Evolutionary conservation across 202 grass and related monocot genomes (phyloP).

Genomic region (Alloteropsis angusta): DNA sequence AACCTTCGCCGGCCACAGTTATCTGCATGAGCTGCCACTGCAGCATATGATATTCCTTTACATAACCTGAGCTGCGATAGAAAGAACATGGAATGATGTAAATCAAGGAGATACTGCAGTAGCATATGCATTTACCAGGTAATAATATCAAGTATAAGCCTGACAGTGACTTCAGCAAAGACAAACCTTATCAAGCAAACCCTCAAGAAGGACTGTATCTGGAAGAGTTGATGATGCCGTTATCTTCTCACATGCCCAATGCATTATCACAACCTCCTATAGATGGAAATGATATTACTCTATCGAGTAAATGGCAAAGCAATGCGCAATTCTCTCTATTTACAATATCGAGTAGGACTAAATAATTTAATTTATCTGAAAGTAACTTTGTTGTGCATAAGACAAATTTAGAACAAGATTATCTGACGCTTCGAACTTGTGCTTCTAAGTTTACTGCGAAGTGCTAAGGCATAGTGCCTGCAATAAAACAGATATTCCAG

Average conservation of each 20-base stretch:
- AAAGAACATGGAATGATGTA: conserved; percentile 12
- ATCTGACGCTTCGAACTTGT: conserved; percentile 3
- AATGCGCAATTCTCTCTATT: background rate
- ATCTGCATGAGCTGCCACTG: conserved; percentile 96
- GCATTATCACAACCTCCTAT: conserved; percentile 98
- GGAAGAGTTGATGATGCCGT: conserved; percentile 70
- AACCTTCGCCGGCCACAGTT: conserved; percentile 68
- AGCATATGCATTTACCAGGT: conserved; percentile 4
- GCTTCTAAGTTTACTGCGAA: background rate
- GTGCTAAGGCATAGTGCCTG: background rate
- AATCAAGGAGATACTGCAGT: conserved; percentile 12
- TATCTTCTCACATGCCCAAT: conserved; percentile 97
- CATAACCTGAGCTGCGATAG: conserved; percentile 79
- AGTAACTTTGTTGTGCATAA: background rate
- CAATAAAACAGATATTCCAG: background rate
- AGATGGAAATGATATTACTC: conserved; percentile 22
- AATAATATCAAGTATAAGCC: conserved; percentile 13
- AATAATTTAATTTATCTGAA: background rate
- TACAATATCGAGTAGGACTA: background rate
- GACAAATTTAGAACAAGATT: background rate
- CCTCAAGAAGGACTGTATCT: conserved; percentile 74
- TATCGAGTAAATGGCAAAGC: background rate
- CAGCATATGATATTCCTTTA: conserved; percentile 97
- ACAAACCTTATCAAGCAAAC: conserved; percentile 91
- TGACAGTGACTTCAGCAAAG: conserved; percentile 9